phyloP scores from a whole-genome alignment of 1,139 yeast genomes.

The Suhomyces terraborum region DNA sequence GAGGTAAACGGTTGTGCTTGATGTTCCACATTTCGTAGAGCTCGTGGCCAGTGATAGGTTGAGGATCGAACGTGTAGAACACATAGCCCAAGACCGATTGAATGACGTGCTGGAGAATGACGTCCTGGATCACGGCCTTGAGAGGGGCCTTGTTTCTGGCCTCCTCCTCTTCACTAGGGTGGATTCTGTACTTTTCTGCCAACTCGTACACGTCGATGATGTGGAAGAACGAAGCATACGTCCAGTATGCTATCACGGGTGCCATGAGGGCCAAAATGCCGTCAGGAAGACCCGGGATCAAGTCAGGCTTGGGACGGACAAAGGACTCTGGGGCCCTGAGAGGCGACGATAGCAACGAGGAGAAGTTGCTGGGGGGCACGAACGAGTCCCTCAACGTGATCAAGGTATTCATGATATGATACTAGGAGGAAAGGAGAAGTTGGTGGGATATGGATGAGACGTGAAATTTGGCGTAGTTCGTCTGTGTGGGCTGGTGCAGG shows the following conservation, averaged over 20 bases:
- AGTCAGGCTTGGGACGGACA: slow-evolving; percentile 33
- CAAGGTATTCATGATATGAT: slow-evolving; percentile 6
- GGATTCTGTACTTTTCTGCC: slow-evolving; percentile 83
- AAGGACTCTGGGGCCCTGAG: slow-evolving; percentile 13
- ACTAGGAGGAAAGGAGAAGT: not conserved
- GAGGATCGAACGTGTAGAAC: slow-evolving; percentile 59
- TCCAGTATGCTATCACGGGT: slow-evolving; percentile 87
- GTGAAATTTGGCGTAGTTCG: too few species aligned
- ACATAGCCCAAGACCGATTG: slow-evolving; percentile 71
- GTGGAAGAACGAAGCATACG: slow-evolving; percentile 71
- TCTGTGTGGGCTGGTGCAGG: too few species aligned
- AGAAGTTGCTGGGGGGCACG: slow-evolving; percentile 22
- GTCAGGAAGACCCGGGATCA: slow-evolving; percentile 67
- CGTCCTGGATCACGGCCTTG: slow-evolving; percentile 74
- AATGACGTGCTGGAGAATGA: slow-evolving; percentile 76
- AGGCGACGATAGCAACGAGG: slow-evolving; percentile 20
- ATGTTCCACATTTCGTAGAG: slow-evolving; percentile 65
- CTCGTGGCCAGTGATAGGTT: slow-evolving; percentile 75
- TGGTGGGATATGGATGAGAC: not conserved
- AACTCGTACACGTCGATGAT: slow-evolving; percentile 69
- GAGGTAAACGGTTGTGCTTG: slow-evolving; percentile 41
- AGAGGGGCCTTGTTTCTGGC: slow-evolving; percentile 74
- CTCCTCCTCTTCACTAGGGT: slow-evolving; percentile 83
- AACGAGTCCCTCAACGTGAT: slow-evolving; percentile 6
- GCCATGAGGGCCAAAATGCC: slow-evolving; percentile 68